These are phyloP conservation scores for Boletus semigastroideus DNA, from an alignment of 1,284 basidiomycete species.

Conservation along the genomic window DNA sequence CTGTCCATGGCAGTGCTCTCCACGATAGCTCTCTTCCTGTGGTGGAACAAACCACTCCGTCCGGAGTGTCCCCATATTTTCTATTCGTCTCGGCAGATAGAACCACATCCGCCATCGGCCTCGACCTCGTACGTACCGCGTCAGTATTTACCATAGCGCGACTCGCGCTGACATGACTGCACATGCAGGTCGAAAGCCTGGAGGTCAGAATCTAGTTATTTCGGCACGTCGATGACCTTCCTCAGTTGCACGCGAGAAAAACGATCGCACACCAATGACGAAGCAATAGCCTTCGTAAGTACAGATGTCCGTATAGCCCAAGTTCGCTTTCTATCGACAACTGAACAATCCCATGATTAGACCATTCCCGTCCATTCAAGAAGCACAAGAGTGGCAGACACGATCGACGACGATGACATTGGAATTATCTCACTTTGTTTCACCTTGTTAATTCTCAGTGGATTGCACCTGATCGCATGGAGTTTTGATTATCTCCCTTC, in stretches of 20 bases:
- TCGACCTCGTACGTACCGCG: neutral
- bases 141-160: neutral
- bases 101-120: neutral
- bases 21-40: neutral
- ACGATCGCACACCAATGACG: neutral
- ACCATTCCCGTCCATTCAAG: too few species aligned
- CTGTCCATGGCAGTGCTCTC: neutral
- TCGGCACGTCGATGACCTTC: neutral
- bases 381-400: too few species aligned
- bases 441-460: too few species aligned
- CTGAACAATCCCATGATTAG: neutral
- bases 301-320: neutral
- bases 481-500: neutral
- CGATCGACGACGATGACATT: too few species aligned
- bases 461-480: constrained; percentile 4
- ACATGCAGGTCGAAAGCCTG: neutral
- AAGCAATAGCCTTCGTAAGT: neutral
- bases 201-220: neutral
- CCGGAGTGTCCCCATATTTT: neutral
- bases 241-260: neutral
- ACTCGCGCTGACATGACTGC: neutral
- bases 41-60: neutral
- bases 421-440: too few species aligned
- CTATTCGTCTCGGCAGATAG: neutral
- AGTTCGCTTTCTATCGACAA: neutral